These are phyloP conservation scores for Suhomyces choctaworum DNA, from an alignment of 1,139 yeast species.

Conservation along the genomic window DNA sequence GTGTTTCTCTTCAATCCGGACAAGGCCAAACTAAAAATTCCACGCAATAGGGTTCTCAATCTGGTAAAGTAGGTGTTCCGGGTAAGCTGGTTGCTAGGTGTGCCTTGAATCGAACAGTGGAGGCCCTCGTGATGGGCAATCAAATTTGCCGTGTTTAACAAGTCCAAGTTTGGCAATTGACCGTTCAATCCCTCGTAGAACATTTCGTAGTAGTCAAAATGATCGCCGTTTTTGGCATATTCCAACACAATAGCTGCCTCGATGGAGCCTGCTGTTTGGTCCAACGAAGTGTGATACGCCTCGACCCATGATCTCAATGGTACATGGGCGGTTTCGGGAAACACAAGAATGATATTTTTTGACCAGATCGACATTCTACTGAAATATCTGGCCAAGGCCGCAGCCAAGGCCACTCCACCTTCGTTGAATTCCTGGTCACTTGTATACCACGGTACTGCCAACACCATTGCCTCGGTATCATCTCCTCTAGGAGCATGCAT, in stretches of 20 bases:
- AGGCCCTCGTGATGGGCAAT: constrained; percentile 76
- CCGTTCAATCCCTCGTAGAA: constrained; percentile 91
- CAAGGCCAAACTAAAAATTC: constrained; percentile 65
- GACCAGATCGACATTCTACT: constrained; percentile 92
- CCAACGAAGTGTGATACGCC: constrained; percentile 85
- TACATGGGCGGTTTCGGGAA: constrained; percentile 69
- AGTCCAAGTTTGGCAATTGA: constrained; percentile 89
- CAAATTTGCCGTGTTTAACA: constrained; percentile 75
- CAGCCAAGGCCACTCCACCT: constrained; percentile 76
- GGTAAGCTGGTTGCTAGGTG: constrained; percentile 47
- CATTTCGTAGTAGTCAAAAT: constrained; percentile 73
- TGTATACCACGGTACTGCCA: constrained; percentile 83
- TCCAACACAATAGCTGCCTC: constrained; percentile 91
- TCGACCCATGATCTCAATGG: constrained; percentile 88
- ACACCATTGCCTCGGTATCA: constrained; percentile 92
- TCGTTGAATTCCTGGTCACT: constrained; percentile 61
- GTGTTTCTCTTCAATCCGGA: constrained; percentile 63
- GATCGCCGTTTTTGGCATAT: constrained; percentile 65
- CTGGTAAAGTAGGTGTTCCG: constrained; percentile 54
- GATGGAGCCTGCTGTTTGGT: constrained; percentile 90
- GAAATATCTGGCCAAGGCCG: constrained; percentile 78
- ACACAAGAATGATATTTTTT: constrained; percentile 83
- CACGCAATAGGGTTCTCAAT: constrained; percentile 58
- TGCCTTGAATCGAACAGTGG: constrained; percentile 64
- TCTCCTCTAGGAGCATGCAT: constrained; percentile 95